These are phyloP conservation scores for Bolboschoenoplectus hybrid DNA, from an alignment of 202 grass and related monocot species.

Conservation along the genomic window DNA sequence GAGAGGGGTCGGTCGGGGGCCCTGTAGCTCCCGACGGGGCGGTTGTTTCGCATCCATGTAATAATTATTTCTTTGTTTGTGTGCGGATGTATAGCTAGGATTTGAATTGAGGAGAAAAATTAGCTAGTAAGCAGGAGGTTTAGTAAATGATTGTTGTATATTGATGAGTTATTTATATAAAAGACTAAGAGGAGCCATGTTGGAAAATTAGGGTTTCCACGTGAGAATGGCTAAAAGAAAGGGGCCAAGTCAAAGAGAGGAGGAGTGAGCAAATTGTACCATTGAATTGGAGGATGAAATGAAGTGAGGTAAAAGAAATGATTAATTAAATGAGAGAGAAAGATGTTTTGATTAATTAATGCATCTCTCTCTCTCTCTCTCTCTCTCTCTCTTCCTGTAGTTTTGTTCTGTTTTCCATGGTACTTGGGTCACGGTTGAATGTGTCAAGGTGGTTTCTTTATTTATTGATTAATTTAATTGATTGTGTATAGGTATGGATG, in stretches of 20 bases:
- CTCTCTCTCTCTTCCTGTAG: background rate
- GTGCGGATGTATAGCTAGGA: background rate
- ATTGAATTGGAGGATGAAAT: background rate
- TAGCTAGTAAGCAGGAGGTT: background rate
- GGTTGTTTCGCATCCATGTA: conserved; percentile 12
- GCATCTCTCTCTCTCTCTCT: background rate
- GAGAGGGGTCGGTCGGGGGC: conserved; percentile 74
- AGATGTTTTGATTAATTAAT: background rate
- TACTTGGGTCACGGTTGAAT: conserved; percentile 20
- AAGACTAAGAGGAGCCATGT: conserved; percentile 7
- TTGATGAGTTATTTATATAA: background rate
- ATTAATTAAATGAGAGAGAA: conserved; percentile 5
- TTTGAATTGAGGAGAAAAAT: conserved; percentile 20
- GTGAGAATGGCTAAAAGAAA: too few relatives aligned
- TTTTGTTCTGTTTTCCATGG: background rate
- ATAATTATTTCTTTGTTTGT: background rate
- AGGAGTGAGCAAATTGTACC: conserved; percentile 30
- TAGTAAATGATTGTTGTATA: background rate
- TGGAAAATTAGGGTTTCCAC: conserved; percentile 15
- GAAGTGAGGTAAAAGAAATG: background rate
- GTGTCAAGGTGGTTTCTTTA: conserved; percentile 17
- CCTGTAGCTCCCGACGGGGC: conserved; percentile 61
- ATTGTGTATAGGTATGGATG: background rate
- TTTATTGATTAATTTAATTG: background rate
- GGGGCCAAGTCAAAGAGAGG: conserved; percentile 35